Base-by-base conservation (phyloP, 179 eudicot species). In the Actinidia polygama region DNA sequence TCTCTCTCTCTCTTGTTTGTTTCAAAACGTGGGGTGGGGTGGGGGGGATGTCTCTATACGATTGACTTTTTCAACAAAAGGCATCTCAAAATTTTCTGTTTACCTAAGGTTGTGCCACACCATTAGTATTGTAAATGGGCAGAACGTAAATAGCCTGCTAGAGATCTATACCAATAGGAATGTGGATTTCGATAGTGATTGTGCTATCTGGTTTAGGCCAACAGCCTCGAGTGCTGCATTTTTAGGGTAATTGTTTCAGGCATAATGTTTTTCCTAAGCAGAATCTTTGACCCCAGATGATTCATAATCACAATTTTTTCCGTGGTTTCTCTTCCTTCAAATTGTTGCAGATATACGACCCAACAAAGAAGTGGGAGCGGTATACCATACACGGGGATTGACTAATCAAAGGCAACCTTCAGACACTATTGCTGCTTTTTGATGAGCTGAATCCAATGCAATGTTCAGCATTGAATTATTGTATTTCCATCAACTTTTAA, bases 361-460 rank as follows among this genome's bases (percentile, higher is more conserved):
- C 98, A 21, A 90, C 98, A 30, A 90, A 82, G 90, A 93, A 91
- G 80, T 93, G 98, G 98, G 98, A 94, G 82, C 89, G 98, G 36
- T 94, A 94, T 81, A 94, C 98, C 0, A 91, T 94, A 78, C 98
- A 94, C 54, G 98, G 98, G 36, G 95, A 94, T 78, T 91, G 84
- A 94, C 51, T 64, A 5, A 26, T 18, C 67, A 21, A 19, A n/a
- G 8, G 51, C 55, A 47, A 68, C 8, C 3, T 62, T 16, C 63
- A 24, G 15, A 53, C 54, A 7, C 24, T 44, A 0, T n/a, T 68
- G 75, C 64, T 53, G 23, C 66, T 66, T 51, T 36, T 24, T 74
- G 46, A 16, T 15, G 81, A 8, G 61, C 59, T 49, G 58, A 49
- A 26, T 49, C 21, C 58, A 8, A 1, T 23, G 57, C 9, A 23